These are phyloP conservation scores for Pythium periplocum DNA, from an alignment of 352 stramenopile species.

Conservation along the genomic window DNA sequence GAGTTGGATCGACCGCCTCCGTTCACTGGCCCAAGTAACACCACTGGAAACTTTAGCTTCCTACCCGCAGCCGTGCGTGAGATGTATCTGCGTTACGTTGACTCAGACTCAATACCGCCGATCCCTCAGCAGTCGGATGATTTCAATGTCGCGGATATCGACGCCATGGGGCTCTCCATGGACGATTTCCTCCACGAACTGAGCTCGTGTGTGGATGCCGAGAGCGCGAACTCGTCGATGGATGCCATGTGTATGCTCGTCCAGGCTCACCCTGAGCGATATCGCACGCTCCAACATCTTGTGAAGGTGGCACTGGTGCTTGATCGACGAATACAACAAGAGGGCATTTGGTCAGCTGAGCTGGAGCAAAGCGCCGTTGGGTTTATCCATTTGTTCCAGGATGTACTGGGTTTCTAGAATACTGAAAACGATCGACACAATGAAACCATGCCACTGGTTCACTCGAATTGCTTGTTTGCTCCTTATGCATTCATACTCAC, in stretches of 20 bases:
- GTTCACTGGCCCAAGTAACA: too few species aligned
- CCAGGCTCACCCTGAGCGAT: conserved; percentile 14
- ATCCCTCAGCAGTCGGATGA: neutral
- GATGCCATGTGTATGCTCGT: conserved; percentile 34
- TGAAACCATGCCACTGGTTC: neutral
- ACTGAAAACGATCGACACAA: neutral
- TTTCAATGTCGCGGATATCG: conserved; percentile 15
- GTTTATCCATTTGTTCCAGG: conserved; percentile 36
- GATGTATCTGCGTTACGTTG: conserved; percentile 21
- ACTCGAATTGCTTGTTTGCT: conserved; percentile 1
- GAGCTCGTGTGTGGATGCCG: conserved; percentile 21
- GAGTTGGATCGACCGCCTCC: neutral
- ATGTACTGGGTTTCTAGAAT: conserved; percentile 18
- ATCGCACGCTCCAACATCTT: conserved; percentile 27
- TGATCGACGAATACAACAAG: conserved; percentile 33
- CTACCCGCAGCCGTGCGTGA: conserved; percentile 28
- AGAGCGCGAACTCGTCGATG: conserved; percentile 24
- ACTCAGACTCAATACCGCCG: neutral
- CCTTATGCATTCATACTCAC: too few species aligned
- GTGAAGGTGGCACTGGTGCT: conserved; percentile 32
- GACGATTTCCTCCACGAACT: conserved; percentile 43
- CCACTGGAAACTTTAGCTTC: conserved; percentile 34
- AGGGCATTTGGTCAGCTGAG: conserved; percentile 25
- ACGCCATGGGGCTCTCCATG: conserved; percentile 27
- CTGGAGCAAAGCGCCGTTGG: conserved; percentile 27